A percentile compares a stretch with the other conserved stretches of the same genome.
Evolutionary conservation across 2,329 filamentous ascomycete species (phyloP).

Genomic region (Pezicula carpinea): DNA sequence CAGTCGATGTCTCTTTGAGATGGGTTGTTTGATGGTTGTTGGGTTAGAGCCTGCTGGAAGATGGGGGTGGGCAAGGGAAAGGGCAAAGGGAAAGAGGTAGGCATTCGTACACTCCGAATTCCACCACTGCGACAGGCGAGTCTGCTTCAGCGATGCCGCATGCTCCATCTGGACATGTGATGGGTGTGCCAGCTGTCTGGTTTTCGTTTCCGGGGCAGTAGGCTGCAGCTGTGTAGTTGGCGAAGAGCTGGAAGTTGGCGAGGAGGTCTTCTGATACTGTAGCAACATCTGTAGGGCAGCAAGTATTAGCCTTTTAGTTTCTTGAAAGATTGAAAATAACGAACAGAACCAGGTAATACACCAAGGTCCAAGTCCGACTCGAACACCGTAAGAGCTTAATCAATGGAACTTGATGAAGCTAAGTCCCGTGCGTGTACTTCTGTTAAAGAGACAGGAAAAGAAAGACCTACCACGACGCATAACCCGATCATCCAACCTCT

Average conservation of each 20-base stretch:
- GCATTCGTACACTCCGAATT: conserved; percentile 13
- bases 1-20: background rate
- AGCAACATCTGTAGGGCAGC: background rate
- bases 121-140: conserved; percentile 9
- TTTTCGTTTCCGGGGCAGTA: conserved; percentile 20
- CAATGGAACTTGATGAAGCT: no score
- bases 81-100: no score
- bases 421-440: no score
- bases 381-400: no score
- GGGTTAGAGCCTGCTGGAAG: no score
- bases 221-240: conserved; percentile 18
- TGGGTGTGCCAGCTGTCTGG: conserved; percentile 4
- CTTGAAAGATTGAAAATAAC: no score
- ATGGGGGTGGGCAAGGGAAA: background rate
- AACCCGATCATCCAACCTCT: no score
- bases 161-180: conserved; percentile 12
- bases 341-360: no score
- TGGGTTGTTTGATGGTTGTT: no score
- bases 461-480: no score
- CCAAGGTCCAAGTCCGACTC: no score
- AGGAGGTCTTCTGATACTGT: conserved; percentile 5
- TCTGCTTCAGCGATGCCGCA: conserved; percentile 15
- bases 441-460: no score
- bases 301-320: background rate
- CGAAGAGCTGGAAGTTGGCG: conserved; percentile 16